These are phyloP conservation scores for Phalaenopsis hybrid DNA, from an alignment of 116 monocot genomes.

Conservation along the genomic window DNA sequence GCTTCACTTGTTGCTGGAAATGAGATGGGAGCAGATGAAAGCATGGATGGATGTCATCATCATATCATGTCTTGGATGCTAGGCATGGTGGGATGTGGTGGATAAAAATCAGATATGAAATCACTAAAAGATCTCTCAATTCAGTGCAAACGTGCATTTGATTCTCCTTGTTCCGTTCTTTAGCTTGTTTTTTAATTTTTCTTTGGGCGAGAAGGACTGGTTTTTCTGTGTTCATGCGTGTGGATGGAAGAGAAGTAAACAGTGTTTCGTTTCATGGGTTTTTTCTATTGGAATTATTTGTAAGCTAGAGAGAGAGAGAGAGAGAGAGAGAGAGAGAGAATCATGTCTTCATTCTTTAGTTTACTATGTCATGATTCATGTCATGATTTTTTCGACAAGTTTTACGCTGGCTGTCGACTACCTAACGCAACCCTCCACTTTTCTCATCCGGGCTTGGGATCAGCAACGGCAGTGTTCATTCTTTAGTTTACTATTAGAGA, in stretches of 20 bases:
- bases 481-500: no score
- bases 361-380: no score
- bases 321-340: no score
- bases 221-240: not conserved
- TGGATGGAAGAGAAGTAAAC: not conserved
- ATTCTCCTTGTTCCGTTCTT: slow-evolving; percentile 21
- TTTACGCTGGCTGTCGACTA: no score
- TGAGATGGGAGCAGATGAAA: slow-evolving; percentile 7
- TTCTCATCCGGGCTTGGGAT: no score
- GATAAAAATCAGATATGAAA: slow-evolving; percentile 17
- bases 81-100: not conserved
- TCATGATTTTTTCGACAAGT: no score
- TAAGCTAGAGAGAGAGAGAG: not conserved
- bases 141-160: slow-evolving; percentile 37
- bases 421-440: no score
- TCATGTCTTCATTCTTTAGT: no score
- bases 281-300: not conserved
- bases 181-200: not conserved
- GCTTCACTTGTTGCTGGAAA: not conserved
- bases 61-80: not conserved
- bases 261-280: not conserved
- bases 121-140: slow-evolving; percentile 28
- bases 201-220: not conserved
- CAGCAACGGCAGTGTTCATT: no score
- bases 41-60: slow-evolving; percentile 7